Conservation (phyloP, 352 stramenopile species). For the Phytopythium cucurbitacearum region DNA sequence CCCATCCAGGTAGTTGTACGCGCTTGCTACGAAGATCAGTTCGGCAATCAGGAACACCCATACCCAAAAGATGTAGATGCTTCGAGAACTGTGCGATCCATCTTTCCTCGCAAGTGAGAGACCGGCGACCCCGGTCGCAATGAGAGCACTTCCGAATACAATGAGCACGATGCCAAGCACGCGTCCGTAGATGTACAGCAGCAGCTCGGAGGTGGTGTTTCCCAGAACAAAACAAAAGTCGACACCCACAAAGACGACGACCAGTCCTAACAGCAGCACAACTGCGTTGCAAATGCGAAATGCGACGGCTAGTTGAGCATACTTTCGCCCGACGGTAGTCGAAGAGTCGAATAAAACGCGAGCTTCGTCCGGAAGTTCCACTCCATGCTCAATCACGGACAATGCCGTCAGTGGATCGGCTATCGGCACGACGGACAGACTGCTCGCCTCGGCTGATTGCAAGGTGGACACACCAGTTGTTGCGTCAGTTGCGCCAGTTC, state of each 20-base stretch:
- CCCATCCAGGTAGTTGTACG: slow-evolving; percentile 36
- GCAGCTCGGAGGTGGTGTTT: slow-evolving; percentile 42
- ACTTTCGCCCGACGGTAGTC: slow-evolving; percentile 25
- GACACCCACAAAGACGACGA: slow-evolving; percentile 42
- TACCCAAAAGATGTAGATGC: slow-evolving; percentile 24
- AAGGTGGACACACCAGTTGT: slow-evolving; percentile 1
- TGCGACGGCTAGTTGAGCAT: slow-evolving; percentile 18
- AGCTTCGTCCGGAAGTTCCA: slow-evolving; percentile 36
- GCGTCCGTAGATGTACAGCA: slow-evolving; percentile 45
- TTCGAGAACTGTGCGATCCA: slow-evolving; percentile 23
- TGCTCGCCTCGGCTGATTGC: background rate
- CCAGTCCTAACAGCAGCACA: slow-evolving; percentile 28
- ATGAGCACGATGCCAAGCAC: slow-evolving; percentile 25
- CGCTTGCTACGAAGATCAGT: slow-evolving; percentile 23
- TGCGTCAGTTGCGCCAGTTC: background rate
- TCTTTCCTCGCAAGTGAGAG: slow-evolving; percentile 16
- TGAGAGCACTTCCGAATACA: slow-evolving; percentile 17
- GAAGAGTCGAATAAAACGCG: slow-evolving; percentile 45
- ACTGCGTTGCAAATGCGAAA: slow-evolving; percentile 31
- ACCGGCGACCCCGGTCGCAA: slow-evolving; percentile 19
- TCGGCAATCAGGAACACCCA: slow-evolving; percentile 27
- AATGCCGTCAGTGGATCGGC: slow-evolving; percentile 3
- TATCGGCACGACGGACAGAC: background rate
- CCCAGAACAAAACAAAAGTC: slow-evolving; percentile 51
- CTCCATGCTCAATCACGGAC: slow-evolving; percentile 5